phyloP scores from a whole-genome alignment of 2,329 filamentous ascomycete genomes.

The Xylaria sp. region DNA sequence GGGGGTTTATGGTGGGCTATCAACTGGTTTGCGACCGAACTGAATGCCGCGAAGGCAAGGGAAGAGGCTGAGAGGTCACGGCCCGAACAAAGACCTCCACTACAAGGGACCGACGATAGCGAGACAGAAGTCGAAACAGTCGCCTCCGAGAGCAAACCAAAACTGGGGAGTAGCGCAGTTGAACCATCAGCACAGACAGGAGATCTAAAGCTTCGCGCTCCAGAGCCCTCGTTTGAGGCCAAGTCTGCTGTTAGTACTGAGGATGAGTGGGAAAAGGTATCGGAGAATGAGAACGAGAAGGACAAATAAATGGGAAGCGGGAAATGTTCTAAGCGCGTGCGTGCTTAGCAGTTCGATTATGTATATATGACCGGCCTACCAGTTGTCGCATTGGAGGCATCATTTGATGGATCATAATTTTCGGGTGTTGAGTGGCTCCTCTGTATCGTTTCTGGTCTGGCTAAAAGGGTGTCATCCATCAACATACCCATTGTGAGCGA shows the following conservation, averaged over 20 bases:
- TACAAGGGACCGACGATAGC: conserved; percentile 56
- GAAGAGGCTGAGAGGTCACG: conserved; percentile 57
- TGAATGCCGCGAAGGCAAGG: conserved; percentile 59
- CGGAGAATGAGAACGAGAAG: conserved; percentile 74
- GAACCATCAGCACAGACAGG: conserved; percentile 56
- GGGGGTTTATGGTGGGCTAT: conserved; percentile 90
- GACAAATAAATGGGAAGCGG: conserved; percentile 55
- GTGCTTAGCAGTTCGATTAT: conserved; percentile 13
- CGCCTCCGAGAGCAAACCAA: conserved; percentile 40
- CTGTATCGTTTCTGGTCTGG: conserved; percentile 18
- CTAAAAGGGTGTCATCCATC: conserved; percentile 36
- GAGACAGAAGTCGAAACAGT: conserved; percentile 63
- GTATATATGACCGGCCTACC: conserved; percentile 27
- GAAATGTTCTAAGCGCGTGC: conserved; percentile 8
- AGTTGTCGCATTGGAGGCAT: conserved; percentile 19
- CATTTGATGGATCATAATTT: conserved; percentile 9
- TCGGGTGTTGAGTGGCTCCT: conserved; percentile 1
- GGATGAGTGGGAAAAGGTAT: conserved; percentile 97
- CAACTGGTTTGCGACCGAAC: conserved; percentile 92
- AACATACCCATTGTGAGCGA: conserved; percentile 30
- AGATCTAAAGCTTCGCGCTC: conserved; percentile 61
- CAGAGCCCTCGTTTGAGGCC: conserved; percentile 54
- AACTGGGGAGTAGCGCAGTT: conserved; percentile 56
- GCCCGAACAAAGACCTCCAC: conserved; percentile 50
- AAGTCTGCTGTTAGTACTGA: conserved; percentile 80